phyloP scores from a whole-genome alignment of 352 stramenopile genomes.

The Aphanomyces cochlioides region DNA sequence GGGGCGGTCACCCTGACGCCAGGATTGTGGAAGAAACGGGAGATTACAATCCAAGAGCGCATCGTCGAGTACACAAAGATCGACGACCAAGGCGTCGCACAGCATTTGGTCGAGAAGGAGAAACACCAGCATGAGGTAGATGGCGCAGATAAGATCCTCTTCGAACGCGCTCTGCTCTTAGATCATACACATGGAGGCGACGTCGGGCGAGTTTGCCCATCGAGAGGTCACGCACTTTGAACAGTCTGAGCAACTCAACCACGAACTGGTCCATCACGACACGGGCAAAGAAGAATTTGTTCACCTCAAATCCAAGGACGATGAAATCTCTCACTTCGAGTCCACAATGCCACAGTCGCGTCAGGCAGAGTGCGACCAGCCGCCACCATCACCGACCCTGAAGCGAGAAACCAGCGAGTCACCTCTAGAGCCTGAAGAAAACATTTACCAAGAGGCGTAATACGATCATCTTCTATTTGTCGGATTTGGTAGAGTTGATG shows the following conservation, averaged over 20 bases:
- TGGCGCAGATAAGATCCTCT: background rate
- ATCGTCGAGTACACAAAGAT: conserved; percentile 88
- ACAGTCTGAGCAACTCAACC: conserved; percentile 75
- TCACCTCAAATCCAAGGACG: conserved; percentile 74
- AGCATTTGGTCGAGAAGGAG: conserved; percentile 78
- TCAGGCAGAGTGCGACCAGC: conserved; percentile 63
- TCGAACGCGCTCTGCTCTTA: background rate
- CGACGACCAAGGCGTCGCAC: conserved; percentile 64
- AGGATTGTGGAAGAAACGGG: conserved; percentile 82
- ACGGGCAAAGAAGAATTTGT: conserved; percentile 76
- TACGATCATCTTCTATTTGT: background rate
- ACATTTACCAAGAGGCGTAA: conserved; percentile 2
- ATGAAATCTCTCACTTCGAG: conserved; percentile 82
- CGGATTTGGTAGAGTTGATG: background rate
- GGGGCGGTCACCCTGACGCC: conserved; percentile 32
- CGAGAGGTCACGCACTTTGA: conserved; percentile 84
- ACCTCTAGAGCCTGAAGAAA: background rate
- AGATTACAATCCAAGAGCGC: conserved; percentile 83
- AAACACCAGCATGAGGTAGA: conserved; percentile 74
- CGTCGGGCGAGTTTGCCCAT: conserved; percentile 72
- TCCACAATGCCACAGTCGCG: conserved; percentile 47
- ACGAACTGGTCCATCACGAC: conserved; percentile 78
- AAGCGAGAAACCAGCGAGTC: conserved; percentile 53
- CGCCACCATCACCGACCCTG: conserved; percentile 66
- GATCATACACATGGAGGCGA: conserved; percentile 76